Evolutionary conservation across 2,329 filamentous ascomycete species (phyloP).

Genomic region (Alternaria brassicicola): DNA sequence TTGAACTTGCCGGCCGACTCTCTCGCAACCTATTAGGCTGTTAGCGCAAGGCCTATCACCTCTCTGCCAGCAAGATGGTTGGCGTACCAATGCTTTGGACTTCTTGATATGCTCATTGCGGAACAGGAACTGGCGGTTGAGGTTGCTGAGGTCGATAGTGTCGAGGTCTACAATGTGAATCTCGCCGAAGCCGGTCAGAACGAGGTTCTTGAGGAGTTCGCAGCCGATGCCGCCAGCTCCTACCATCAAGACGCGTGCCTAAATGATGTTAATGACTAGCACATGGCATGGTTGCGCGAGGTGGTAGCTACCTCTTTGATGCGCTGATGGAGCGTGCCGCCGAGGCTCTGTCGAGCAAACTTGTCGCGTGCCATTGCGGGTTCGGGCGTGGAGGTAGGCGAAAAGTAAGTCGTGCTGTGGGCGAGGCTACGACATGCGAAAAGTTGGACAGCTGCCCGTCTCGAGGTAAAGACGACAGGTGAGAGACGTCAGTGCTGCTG

Average conservation of each 20-base stretch:
- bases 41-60: conserved; percentile 24
- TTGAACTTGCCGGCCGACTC: conserved; percentile 92
- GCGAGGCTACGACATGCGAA: conserved; percentile 27
- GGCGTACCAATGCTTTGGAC: conserved; percentile 80
- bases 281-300: conserved; percentile 1
- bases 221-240: conserved; percentile 97
- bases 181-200: conserved; percentile 88
- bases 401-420: conserved; percentile 12
- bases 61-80: neutral
- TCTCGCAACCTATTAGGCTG: conserved; percentile 74
- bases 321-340: conserved; percentile 62
- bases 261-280: conserved; percentile 36
- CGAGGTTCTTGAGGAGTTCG: conserved; percentile 95
- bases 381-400: conserved; percentile 7
- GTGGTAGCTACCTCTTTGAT: conserved; percentile 67
- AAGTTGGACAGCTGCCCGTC: conserved; percentile 13
- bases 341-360: conserved; percentile 66
- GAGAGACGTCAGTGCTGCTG: conserved; percentile 34
- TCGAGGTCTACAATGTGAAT: conserved; percentile 96
- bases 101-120: conserved; percentile 98
- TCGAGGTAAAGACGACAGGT: conserved; percentile 21
- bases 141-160: conserved; percentile 96
- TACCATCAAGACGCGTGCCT: conserved; percentile 91
- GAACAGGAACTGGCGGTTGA: conserved; percentile 98
- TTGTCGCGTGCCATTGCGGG: conserved; percentile 56